Base-by-base conservation (phyloP, 495 filamentous ascomycete species). In the Filosporella fistucella region DNA sequence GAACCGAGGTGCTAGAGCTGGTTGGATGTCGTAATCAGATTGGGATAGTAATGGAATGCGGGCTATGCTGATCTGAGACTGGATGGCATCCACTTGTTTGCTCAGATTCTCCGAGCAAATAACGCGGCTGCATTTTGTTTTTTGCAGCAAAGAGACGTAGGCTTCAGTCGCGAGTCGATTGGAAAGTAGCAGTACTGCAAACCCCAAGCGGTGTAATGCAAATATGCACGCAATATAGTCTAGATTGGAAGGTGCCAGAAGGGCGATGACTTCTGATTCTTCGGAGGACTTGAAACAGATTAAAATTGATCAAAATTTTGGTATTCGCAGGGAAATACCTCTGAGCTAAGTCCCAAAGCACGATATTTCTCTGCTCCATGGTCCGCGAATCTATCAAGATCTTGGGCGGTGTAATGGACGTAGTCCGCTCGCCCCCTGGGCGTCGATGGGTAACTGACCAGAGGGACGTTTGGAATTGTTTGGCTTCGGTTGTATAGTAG, bases 111-210 rank as follows among this genome's bases (percentile, higher is more conserved):
- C 13, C 45, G 20, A 17, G 78, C 61, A 11, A 65, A 63, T 42
- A 70, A 68, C 22, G 62, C 62, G 17, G 62, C 52, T 4, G 72
- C 70, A 12, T 65, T 62, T 34, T 68, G 56, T 38, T 21, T 38
- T 38, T 21, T 38, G 17, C 1, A 84, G 64, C 3, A 84, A 56
- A 24, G 75, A 71, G 13, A 72, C 65, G 48, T 71, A 76, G 23
- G 78, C 79, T 4, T 63, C 58, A 0, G 69, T 62, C 7, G 75
- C 68, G 13, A 83, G 60, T 29, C 80, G 72, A 13, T 77, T 76
- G 0, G 80, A 85, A 10, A 85, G 61, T 51, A 77, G 74, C 54
- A 85, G 68, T 18, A 74, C 66, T 5, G 72, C 76, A 50, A 76
- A 78, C 20, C 80, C 80, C 3, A 82, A 58, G 14, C 80, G 68